A percentile compares a stretch with the other conserved stretches of the same genome.
Evolutionary conservation across 208 protist genomes (phyloP).

Genomic region (Crithidia thermophila): DNA sequence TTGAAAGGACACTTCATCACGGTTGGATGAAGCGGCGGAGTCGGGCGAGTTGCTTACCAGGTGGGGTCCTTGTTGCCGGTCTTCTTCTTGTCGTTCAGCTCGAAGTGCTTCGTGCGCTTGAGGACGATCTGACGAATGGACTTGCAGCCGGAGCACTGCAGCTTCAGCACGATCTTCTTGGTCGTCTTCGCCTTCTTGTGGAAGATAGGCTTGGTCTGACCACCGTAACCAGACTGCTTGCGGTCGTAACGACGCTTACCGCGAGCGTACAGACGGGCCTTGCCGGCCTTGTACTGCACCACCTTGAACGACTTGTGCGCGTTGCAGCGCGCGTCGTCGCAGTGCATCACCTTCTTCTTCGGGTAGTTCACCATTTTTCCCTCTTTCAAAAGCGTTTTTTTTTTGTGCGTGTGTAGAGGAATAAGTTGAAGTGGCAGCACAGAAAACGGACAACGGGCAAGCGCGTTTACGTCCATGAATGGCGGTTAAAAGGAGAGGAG

Average conservation of each 20-base stretch:
- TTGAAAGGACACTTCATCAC: too few relatives aligned
- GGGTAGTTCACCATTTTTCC: constrained; percentile 91
- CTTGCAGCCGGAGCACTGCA: constrained; percentile 98
- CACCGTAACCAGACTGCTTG: constrained; percentile 99
- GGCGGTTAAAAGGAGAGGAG: not conserved
- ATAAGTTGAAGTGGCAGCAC: not conserved
- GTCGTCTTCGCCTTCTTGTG: constrained; percentile 99
- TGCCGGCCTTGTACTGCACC: constrained; percentile 99
- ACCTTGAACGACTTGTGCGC: constrained; percentile 99
- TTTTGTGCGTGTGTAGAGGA: not conserved
- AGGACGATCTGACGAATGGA: constrained; percentile 94
- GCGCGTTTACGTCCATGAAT: not conserved
- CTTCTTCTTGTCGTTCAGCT: constrained; percentile 97
- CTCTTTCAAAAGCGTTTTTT: not conserved
- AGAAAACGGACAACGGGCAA: not conserved
- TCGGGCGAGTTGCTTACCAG: constrained; percentile 65
- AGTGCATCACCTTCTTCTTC: constrained; percentile 94
- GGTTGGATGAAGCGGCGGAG: not conserved
- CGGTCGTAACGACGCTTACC: constrained; percentile 99
- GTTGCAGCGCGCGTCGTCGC: constrained; percentile 89
- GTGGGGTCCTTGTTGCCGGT: constrained; percentile 91
- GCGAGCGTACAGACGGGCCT: constrained; percentile 98
- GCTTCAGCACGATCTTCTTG: constrained; percentile 99
- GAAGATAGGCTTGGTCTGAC: constrained; percentile 99
- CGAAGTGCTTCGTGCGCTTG: constrained; percentile 99